Conservation (phyloP, 371 early-diverging fungal species). For the Chytridium lagenaria region DNA sequence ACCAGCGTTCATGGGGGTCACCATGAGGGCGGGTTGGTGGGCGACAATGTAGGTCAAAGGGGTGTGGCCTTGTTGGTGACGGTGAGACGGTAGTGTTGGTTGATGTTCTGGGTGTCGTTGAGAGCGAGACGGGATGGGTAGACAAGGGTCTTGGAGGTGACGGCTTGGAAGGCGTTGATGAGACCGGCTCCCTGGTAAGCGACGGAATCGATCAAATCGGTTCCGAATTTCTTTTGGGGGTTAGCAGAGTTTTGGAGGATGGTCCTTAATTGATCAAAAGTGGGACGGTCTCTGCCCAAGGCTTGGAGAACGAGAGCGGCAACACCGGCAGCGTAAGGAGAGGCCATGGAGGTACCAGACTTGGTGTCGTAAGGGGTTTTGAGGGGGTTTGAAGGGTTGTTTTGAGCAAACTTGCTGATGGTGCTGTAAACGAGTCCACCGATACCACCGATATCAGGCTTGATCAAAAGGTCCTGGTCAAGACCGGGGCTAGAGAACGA, state of each 20-base stretch:
- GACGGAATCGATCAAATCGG: conserved; percentile 48
- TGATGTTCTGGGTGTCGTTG: conserved; percentile 61
- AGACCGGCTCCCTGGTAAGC: conserved; percentile 76
- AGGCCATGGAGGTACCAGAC: conserved; percentile 52
- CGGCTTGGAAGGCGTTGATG: conserved; percentile 66
- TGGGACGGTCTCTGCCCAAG: background rate
- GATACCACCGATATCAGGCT: conserved; percentile 41
- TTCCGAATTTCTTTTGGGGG: conserved; percentile 31
- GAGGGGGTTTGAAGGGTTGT: background rate
- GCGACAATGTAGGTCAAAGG: conserved; percentile 58
- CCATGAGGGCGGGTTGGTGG: conserved; percentile 41
- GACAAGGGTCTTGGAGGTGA: conserved; percentile 58
- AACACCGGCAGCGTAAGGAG: conserved; percentile 45
- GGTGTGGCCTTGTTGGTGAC: conserved; percentile 62
- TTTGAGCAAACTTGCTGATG: conserved; percentile 17
- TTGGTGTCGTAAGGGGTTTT: background rate
- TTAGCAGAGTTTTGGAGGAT: conserved; percentile 54
- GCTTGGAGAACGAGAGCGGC: conserved; percentile 21
- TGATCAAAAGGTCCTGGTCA: conserved; percentile 29
- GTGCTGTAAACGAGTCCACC: conserved; percentile 42
- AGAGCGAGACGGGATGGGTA: conserved; percentile 58
- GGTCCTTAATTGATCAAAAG: conserved; percentile 4
- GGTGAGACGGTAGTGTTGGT: conserved; percentile 51
- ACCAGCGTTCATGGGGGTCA: conserved; percentile 13
- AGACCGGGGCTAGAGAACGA: conserved; percentile 46